Conservation (phyloP, 805 yeast species). For the Yarrowia sp. region DNA sequence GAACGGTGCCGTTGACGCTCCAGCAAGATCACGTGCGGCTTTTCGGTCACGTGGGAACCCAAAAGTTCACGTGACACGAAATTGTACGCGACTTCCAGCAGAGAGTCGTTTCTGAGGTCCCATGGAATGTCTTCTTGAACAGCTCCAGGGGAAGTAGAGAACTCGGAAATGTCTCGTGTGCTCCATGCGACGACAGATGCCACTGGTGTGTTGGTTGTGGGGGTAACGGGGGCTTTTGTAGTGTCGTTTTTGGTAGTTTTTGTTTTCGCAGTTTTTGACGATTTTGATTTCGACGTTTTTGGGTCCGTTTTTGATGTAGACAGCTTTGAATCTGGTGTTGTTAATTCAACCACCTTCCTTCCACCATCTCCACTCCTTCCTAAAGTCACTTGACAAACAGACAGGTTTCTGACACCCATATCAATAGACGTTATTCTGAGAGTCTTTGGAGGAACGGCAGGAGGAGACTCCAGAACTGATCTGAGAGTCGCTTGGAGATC, state of each 20-base stretch:
- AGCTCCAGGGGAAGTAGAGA: not conserved
- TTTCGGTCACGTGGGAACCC: not conserved
- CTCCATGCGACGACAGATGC: not conserved
- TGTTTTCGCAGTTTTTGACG: too few relatives aligned
- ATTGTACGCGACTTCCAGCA: constrained; percentile 7
- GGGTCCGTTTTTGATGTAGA: too few relatives aligned
- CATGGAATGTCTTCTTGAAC: not conserved
- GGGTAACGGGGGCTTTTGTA: not conserved
- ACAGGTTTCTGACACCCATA: constrained; percentile 13
- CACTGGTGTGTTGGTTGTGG: not conserved
- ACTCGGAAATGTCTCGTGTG: constrained; percentile 4
- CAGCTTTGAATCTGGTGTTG: too few relatives aligned
- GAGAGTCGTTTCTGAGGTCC: constrained; percentile 1
- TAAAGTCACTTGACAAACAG: not conserved
- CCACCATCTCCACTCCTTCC: not conserved
- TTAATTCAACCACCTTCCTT: too few relatives aligned
- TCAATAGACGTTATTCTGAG: not conserved
- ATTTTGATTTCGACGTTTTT: too few relatives aligned
- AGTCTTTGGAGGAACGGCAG: not conserved
- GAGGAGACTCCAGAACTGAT: not conserved
- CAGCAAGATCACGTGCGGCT: not conserved
- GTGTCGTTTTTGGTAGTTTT: not conserved
- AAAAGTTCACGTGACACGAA: constrained; percentile 1
- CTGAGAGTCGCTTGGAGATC: not conserved
- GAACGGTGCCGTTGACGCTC: constrained; percentile 19